These are phyloP conservation scores for Mortierella sp. DNA, from an alignment of 371 early-diverging fungal genomes.

Conservation along the genomic window DNA sequence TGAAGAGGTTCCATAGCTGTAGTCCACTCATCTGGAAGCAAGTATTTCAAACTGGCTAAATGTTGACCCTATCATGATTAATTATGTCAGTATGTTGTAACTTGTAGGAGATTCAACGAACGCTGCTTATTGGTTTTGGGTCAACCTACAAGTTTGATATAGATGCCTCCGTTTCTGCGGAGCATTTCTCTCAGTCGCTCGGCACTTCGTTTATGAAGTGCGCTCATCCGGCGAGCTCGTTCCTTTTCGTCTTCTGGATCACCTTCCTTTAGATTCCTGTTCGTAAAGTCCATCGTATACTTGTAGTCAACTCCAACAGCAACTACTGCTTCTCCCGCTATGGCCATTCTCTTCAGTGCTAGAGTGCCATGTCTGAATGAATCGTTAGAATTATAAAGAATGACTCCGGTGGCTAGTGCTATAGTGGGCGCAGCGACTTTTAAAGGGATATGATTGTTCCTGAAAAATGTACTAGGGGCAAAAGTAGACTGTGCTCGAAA, in stretches of 20 bases:
- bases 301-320: constrained; percentile 75
- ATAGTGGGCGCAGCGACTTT: constrained; percentile 21
- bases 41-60: constrained; percentile 85
- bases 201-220: constrained; percentile 67
- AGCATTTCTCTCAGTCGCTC: constrained; percentile 68
- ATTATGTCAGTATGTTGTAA: not conserved
- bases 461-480: not conserved
- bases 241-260: constrained; percentile 58
- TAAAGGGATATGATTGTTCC: constrained; percentile 17
- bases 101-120: no score
- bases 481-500: constrained; percentile 8
- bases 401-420: constrained; percentile 49
- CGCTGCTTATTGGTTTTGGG: not conserved
- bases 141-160: constrained; percentile 81
- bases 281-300: constrained; percentile 58
- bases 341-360: constrained; percentile 61
- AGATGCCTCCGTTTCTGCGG: constrained; percentile 85
- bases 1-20: constrained; percentile 87
- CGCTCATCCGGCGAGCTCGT: constrained; percentile 39
- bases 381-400: constrained; percentile 62
- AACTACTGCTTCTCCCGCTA: constrained; percentile 63
- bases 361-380: constrained; percentile 59
- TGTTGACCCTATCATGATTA: constrained; percentile 77
- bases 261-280: constrained; percentile 55
- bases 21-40: constrained; percentile 93